Base-by-base conservation (phyloP, 2,329 filamentous ascomycete genomes). In the Trichoderma atrobrunneum region DNA sequence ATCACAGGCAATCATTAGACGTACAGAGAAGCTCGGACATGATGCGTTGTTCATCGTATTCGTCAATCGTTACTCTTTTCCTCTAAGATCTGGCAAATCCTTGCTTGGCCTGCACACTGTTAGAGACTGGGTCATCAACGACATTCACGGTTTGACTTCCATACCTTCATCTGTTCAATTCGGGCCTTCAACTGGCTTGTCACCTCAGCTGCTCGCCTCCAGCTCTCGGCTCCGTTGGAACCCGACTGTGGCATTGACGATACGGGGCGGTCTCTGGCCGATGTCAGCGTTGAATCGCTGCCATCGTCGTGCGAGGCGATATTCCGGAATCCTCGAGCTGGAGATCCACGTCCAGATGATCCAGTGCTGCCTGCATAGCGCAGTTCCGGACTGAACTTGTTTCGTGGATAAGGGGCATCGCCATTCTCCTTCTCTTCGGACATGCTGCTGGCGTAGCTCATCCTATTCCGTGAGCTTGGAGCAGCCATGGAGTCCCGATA, bases 161-260 rank as follows among this genome's bases (percentile, higher is more conserved):
- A 76, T 78, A 89, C 89, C 88, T 98, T 99, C 96, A 99, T 99
- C 86, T 96, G 93, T 85, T 98, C 96, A 81, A 99, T 99, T 80
- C 96, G 90, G 67, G 95, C 94, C 85, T 98, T 99, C 78, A 99
- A 82, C 81, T 98, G 96, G 82, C 95, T 98, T 70, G 96, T 99
- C 72, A 99, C 96, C 84, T 99, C 96, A 2, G 96, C 96, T 21
- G 96, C 96, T 76, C 96, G 88, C 84, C 95, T 97, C 96, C 96
- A 99, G 80, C 95, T 98, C 84, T 99, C 96, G 3, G 78, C 81
- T 3, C 80, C 81, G 26, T 77, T 77, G 36, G 78, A 78, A 7
- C 78, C 72, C 5, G 81, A 78, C 26, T 81, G 81, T 5, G 81
- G 80, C 14, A 82, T 76, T 11, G 80, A 79, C 21, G 82, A 82